A percentile compares a stretch with the other conserved stretches of the same genome.
phyloP scores from a whole-genome alignment of 2,329 filamentous ascomycete genomes.

The Aspergillus transmontanensis region DNA sequence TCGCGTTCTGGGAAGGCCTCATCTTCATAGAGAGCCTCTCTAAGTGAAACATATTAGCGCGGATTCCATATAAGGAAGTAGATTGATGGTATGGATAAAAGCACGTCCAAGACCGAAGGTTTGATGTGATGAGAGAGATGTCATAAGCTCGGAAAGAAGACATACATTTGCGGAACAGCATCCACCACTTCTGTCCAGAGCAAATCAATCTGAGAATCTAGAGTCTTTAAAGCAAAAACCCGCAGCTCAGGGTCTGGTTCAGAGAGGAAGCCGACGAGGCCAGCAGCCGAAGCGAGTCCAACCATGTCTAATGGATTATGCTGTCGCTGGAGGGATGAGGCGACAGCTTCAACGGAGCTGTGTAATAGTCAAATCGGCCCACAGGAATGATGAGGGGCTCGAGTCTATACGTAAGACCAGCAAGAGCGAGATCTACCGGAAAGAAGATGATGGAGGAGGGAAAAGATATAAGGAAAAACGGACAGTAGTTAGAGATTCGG shows the following conservation, averaged over 20 bases:
- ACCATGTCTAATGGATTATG: conserved; percentile 65
- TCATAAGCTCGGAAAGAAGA: conserved; percentile 17
- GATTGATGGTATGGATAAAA: conserved; percentile 9
- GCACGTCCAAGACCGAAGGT: not conserved
- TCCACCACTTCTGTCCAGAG: conserved; percentile 97
- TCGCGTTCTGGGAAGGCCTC: conserved; percentile 91
- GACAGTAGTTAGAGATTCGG: conserved; percentile 23
- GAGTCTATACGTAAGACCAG: conserved; percentile 21
- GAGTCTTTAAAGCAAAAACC: conserved; percentile 89
- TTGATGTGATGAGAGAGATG: not conserved
- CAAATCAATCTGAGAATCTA: conserved; percentile 95
- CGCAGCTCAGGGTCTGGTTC: conserved; percentile 94
- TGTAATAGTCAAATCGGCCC: conserved; percentile 24
- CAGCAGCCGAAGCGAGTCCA: conserved; percentile 89
- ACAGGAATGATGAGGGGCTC: conserved; percentile 14
- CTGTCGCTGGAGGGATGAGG: conserved; percentile 34
- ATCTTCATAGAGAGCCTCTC: conserved; percentile 97
- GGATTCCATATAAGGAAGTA: conserved; percentile 12
- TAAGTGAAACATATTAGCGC: conserved; percentile 41
- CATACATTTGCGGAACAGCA: conserved; percentile 89
- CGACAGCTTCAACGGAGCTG: conserved; percentile 36
- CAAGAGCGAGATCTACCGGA: conserved; percentile 22
- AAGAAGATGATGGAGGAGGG: conserved; percentile 17
- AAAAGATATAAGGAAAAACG: conserved; percentile 26
- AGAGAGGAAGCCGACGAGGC: conserved; percentile 90